These are phyloP conservation scores for Sordariomycetes sp. DNA, from an alignment of 2,329 filamentous ascomycete genomes.

Conservation along the genomic window DNA sequence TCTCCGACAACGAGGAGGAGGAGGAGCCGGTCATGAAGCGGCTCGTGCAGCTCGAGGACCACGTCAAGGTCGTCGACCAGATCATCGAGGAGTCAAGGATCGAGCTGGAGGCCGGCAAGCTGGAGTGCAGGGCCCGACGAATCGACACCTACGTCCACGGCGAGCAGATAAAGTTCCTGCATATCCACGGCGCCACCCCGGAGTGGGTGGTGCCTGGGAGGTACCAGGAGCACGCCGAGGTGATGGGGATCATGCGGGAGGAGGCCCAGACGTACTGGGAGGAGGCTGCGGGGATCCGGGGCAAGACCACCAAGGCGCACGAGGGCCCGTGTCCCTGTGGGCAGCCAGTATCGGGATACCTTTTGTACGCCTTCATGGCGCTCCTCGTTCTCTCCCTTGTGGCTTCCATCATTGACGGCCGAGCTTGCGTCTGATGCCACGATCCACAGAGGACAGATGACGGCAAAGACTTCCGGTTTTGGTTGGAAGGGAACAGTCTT, in stretches of 20 bases:
- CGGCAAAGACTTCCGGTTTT: too few species aligned
- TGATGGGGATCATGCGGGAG: background rate
- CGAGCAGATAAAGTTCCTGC: background rate
- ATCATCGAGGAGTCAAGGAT: background rate
- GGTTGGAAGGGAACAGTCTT: too few species aligned
- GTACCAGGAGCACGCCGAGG: background rate
- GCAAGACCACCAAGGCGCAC: background rate
- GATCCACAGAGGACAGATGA: background rate
- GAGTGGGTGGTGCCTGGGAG: background rate
- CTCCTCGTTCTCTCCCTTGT: background rate
- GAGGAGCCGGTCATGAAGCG: background rate
- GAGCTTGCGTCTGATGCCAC: background rate
- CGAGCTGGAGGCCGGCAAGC: background rate
- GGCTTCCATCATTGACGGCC: background rate
- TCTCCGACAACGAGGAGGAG: background rate
- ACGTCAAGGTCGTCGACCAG: background rate
- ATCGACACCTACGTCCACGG: background rate
- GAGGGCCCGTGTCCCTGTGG: background rate
- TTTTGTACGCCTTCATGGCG: background rate
- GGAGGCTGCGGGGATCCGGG: background rate
- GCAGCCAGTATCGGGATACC: background rate
- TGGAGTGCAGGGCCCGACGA: background rate
- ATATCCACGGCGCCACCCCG: background rate
- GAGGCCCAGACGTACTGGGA: background rate
- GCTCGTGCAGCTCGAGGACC: background rate